These are phyloP conservation scores for Leptographium procerum DNA, from an alignment of 2,329 filamentous ascomycete species.

Conservation along the genomic window DNA sequence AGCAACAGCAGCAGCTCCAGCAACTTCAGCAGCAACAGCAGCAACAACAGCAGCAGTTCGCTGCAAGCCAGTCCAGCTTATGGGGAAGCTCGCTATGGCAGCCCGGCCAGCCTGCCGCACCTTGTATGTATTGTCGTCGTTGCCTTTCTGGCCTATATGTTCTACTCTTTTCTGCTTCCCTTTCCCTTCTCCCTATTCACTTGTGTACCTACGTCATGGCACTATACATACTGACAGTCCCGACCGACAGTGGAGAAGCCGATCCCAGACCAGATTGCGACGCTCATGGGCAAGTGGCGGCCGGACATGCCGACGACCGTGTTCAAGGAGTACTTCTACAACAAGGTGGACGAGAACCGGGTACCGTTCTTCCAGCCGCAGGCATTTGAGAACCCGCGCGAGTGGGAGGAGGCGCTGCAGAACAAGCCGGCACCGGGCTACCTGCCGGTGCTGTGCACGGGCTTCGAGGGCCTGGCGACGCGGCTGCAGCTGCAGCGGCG, in stretches of 20 bases:
- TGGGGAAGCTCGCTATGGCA: slow-evolving; percentile 40
- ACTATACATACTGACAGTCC: neutral
- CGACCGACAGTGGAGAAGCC: slow-evolving; percentile 52
- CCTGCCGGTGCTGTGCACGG: slow-evolving; percentile 65
- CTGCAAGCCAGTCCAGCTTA: slow-evolving; percentile 23
- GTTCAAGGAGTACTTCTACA: slow-evolving; percentile 82
- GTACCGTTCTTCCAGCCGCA: slow-evolving; percentile 68
- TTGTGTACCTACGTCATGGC: too few species aligned
- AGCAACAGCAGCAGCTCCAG: slow-evolving; percentile 25
- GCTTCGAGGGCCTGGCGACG: slow-evolving; percentile 60
- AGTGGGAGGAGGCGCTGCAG: slow-evolving; percentile 75
- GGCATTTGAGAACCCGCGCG: slow-evolving; percentile 58
- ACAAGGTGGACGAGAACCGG: slow-evolving; percentile 62
- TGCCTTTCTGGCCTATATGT: slow-evolving; percentile 6
- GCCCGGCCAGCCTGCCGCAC: slow-evolving; percentile 33
- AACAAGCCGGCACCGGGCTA: slow-evolving; percentile 67
- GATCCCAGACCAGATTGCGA: slow-evolving; percentile 61
- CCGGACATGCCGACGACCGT: slow-evolving; percentile 55
- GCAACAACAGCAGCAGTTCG: slow-evolving; percentile 25
- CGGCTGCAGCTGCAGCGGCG: slow-evolving; percentile 62
- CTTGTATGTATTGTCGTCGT: slow-evolving; percentile 25
- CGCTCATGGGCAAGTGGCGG: slow-evolving; percentile 64
- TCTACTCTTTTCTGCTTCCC: too few species aligned
- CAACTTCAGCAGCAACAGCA: slow-evolving; percentile 27
- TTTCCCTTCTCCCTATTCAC: slow-evolving; percentile 8